Evolutionary conservation across 1,139 yeast genomes (phyloP), one percentile per base, ranked within the genome.

Genomic region (Zygosaccharomyces sapae): DNA sequence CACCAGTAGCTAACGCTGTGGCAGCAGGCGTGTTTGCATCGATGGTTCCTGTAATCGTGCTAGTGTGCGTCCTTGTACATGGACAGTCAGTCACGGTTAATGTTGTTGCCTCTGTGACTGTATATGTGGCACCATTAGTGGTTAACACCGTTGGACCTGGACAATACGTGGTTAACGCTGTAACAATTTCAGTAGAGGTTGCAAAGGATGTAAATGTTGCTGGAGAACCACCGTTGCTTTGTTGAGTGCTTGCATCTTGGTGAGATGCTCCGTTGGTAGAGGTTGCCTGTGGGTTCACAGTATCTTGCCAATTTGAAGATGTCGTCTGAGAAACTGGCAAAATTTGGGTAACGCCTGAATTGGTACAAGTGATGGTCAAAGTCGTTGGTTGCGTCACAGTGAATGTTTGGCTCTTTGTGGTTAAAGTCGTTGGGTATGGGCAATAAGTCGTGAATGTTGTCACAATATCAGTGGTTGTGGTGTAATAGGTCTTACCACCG

Each of bases 161-260:
- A 62, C 84, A 77, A 76, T 76, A 77, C 50, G 83, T 77, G 63
- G 80, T 73, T 70, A 69, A 74, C 54, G 69, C 79, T 55, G 82
- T 75, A 58, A 77, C 80, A 44, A 60, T 61, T 49, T 71, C 69
- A 51, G 74, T 72, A 45, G 62, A 54, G 42, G 53, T 61, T 51
- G 62, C 27, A 3, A 12, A 18, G 5, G 27, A 20, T 12, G 29
- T 36, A 8, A 16, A 19, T 9, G 12, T 16, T 3, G 20, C 27
- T 34, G 37, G 20, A 7, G 27, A 24, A 24, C 27, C 27, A 24
- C 27, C 27, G 27, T 24, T 24, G 3, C 27, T 24, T 8, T 24
- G 27, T 24, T 24, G 27, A 2, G 27, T 8, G 3, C 3, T 2
- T 24, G 27, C 9, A 2, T 2, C 27, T 2, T 16, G 16, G 2